A percentile compares a stretch with the other conserved stretches of the same genome.
Evolutionary conservation across 2,329 filamentous ascomycete genomes (phyloP).

Genomic region (Cladosporium austrohemisphaericum): DNA sequence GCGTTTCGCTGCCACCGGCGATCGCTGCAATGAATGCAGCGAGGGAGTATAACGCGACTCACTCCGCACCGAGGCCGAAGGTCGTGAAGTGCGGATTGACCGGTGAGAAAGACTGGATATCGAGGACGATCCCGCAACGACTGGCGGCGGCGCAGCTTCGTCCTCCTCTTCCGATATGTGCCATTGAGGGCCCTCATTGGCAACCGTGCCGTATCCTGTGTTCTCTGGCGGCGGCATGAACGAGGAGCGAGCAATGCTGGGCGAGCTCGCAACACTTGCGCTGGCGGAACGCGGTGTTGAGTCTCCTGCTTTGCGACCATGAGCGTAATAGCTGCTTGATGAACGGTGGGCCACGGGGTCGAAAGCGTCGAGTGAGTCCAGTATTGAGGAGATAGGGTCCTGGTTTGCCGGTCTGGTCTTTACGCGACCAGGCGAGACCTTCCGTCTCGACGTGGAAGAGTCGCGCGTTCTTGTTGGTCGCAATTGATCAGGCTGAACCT

Average conservation of each 20-base stretch:
- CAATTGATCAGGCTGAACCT: not conserved
- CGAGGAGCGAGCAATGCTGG: slow-evolving; percentile 13
- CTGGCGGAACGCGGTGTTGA: slow-evolving; percentile 23
- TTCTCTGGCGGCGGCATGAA: slow-evolving; percentile 14
- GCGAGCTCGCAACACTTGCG: slow-evolving; percentile 23
- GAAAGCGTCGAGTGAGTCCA: slow-evolving; percentile 54
- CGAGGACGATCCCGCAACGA: slow-evolving; percentile 5
- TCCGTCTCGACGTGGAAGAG: not conserved
- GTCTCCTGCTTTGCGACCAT: slow-evolving; percentile 18
- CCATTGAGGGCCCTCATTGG: slow-evolving; percentile 36
- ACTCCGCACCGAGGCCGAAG: slow-evolving; percentile 1
- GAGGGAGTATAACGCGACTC: slow-evolving; percentile 8
- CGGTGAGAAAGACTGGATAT: slow-evolving; percentile 6
- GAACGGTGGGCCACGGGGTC: slow-evolving; percentile 20
- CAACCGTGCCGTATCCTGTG: slow-evolving; percentile 53
- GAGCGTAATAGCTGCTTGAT: slow-evolving; percentile 21
- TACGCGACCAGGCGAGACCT: slow-evolving; percentile 30
- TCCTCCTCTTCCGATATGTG: slow-evolving; percentile 51
- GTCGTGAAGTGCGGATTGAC: not conserved
- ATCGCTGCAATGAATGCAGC: slow-evolving; percentile 8
- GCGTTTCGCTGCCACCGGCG: not conserved
- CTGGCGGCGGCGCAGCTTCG: slow-evolving; percentile 57
- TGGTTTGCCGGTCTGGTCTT: slow-evolving; percentile 52
- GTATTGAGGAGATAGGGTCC: slow-evolving; percentile 64
- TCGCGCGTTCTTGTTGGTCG: slow-evolving; percentile 5